Percentiles rank a stretch among this genome's conserved stretches.
Conservation (phyloP, 371 early-diverging fungal genomes). For the Syncephalis fuscata region DNA sequence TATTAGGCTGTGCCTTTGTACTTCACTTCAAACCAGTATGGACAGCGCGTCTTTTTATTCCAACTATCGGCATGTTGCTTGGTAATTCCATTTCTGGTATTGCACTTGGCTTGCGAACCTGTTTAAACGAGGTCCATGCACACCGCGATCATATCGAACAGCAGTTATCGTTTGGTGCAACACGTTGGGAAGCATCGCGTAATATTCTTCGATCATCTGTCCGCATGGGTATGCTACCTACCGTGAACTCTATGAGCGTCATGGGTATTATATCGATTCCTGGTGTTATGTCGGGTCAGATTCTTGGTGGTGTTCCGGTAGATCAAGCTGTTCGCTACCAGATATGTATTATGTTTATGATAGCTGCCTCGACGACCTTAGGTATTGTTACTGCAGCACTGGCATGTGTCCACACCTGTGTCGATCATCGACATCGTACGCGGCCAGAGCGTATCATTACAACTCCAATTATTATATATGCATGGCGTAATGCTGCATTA, state of each 20-base stretch:
- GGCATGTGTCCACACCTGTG: constrained; percentile 2
- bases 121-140: constrained; percentile 12
- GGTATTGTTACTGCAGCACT: constrained; percentile 1
- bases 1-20: constrained; percentile 2
- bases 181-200: constrained; percentile 68
- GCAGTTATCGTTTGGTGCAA: constrained; percentile 63
- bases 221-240: constrained; percentile 60
- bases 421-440: constrained; percentile 1
- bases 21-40: constrained; percentile 30
- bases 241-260: constrained; percentile 43
- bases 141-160: constrained; percentile 58
- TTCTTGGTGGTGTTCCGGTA: constrained; percentile 65
- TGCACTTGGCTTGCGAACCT: constrained; percentile 33
- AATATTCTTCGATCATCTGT: constrained; percentile 56
- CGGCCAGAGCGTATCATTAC: constrained; percentile 1
- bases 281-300: constrained; percentile 82
- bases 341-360: constrained; percentile 10
- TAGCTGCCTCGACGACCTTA: constrained; percentile 6
- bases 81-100: constrained; percentile 75
- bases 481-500: too few relatives aligned
- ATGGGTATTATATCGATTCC: constrained; percentile 81
- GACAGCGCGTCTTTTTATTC: constrained; percentile 65
- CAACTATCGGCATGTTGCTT: constrained; percentile 72
- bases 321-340: constrained; percentile 39
- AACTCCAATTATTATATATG: not conserved